Conservation (phyloP, 202 grass and related monocot genomes). For the Zizania palustris region DNA sequence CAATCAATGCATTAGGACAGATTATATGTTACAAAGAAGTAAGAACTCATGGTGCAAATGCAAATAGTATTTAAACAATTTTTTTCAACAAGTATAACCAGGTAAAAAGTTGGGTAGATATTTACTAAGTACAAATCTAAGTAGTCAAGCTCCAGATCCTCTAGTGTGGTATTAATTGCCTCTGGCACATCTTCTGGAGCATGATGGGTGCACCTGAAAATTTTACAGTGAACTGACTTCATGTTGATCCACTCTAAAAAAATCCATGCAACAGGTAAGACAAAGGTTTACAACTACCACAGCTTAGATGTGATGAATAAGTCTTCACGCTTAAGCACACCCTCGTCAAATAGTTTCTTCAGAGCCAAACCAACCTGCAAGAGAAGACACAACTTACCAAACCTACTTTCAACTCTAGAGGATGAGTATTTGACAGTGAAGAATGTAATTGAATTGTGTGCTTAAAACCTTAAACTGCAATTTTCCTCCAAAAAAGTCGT, state of each 20-base stretch:
- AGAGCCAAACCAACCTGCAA: slow-evolving; percentile 59
- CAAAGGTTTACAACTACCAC: slow-evolving; percentile 37
- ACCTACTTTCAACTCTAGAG: not conserved
- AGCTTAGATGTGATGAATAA: slow-evolving; percentile 79
- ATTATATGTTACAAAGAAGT: not conserved
- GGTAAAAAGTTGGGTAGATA: not conserved
- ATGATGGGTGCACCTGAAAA: slow-evolving; percentile 61
- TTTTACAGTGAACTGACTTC: not conserved
- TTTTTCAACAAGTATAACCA: not conserved
- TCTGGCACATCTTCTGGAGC: slow-evolving; percentile 63
- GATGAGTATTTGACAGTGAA: not conserved
- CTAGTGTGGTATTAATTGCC: slow-evolving; percentile 51
- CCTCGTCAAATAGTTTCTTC: slow-evolving; percentile 55
- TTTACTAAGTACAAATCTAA: slow-evolving; percentile 79
- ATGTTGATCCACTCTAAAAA: not conserved
- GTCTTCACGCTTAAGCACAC: slow-evolving; percentile 54
- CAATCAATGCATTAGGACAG: not conserved
- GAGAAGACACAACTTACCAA: not conserved
- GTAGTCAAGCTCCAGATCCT: slow-evolving; percentile 63
- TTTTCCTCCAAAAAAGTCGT: not conserved
- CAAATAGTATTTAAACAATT: not conserved
- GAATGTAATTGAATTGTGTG: not conserved
- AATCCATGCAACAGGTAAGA: not conserved
- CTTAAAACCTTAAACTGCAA: not conserved
- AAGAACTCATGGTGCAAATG: slow-evolving; percentile 1